Base-by-base conservation (phyloP, 1,284 basidiomycete species). In the Trametes pubescens region DNA sequence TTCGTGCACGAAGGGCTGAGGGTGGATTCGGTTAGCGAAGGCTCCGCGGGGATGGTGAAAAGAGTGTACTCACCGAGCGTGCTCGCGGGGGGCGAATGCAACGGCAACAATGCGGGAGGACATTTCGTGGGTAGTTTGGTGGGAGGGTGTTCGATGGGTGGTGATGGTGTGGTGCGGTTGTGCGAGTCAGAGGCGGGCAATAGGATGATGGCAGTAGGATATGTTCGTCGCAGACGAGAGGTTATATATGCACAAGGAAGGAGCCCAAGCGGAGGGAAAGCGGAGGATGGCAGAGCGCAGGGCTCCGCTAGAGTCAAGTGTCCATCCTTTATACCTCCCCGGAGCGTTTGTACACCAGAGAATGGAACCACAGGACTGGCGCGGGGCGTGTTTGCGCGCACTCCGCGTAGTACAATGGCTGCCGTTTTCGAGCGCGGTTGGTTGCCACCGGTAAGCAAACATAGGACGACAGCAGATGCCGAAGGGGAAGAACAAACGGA, bases 1-100 rank as follows among this genome's bases (percentile, higher is more conserved):
- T 85, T 86, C 32, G 80, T 75, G 68, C 77, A 79, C 14, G 86
- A 80, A 59, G 73, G 65, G 55, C 75, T 76, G 51, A 18, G n/a
- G 21, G 26, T 8, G 9, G 54, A 44, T 1, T n/a, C 3, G 54
- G 53, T 48, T 21, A 35, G 62, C 40, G 29, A 44, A 46, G n/a
- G 26, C n/a, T 46, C 32, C 16, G 11, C 5, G 29, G 13, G 6
- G 10, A 18, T n/a, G 34, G 8, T 1, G 18, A 7, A n/a, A 13
- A 3, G 13, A 24, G 7, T 18, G 32, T 35, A 63, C 72, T 38
- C 57, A 74, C 74, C 71, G 72, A 62, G 72, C 56, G 57, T 68
- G 70, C 61, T 73, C 71, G 22, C 62, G 58, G 22, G 70, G 65
- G 22, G 48, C 64, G 57, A 68, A 62, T 38, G 63, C 43, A 24